Conservation (phyloP, 805 yeast genomes). For the Candida nonsorbophila region DNA sequence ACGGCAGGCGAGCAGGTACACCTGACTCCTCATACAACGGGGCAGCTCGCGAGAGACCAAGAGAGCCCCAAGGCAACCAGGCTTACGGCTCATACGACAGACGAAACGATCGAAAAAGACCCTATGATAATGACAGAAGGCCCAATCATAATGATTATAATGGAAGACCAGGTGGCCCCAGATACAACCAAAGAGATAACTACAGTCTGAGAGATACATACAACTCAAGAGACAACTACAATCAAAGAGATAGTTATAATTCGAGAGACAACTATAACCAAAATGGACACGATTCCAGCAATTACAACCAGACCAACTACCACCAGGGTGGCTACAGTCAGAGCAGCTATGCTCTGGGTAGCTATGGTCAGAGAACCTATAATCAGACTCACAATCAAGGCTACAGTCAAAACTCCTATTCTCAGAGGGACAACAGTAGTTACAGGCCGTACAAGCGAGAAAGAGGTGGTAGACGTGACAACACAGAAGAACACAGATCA, state of each 20-base stretch:
- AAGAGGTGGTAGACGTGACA: too few species aligned
- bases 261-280: slow-evolving; percentile 5
- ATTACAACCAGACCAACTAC: slow-evolving; percentile 3
- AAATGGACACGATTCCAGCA: not conserved
- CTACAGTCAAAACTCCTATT: too few species aligned
- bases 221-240: slow-evolving; percentile 5
- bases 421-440: too few species aligned
- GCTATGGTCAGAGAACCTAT: not conserved
- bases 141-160: not conserved
- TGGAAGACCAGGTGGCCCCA: not conserved
- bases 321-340: slow-evolving; percentile 1
- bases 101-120: slow-evolving; percentile 8
- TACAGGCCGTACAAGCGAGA: too few species aligned
- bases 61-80: too few species aligned
- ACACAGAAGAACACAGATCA: too few species aligned
- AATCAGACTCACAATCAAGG: too few species aligned
- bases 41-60: too few species aligned
- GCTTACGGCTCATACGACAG: slow-evolving; percentile 4
- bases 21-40: too few species aligned
- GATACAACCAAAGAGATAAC: slow-evolving; percentile 1
- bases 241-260: slow-evolving; percentile 10
- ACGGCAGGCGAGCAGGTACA: too few species aligned
- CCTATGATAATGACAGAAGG: slow-evolving; percentile 8
- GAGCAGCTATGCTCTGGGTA: not conserved
- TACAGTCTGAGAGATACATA: not conserved